These are phyloP conservation scores for Apiotrichum mycotoxinovorans DNA, from an alignment of 1,284 basidiomycete species.

Conservation along the genomic window DNA sequence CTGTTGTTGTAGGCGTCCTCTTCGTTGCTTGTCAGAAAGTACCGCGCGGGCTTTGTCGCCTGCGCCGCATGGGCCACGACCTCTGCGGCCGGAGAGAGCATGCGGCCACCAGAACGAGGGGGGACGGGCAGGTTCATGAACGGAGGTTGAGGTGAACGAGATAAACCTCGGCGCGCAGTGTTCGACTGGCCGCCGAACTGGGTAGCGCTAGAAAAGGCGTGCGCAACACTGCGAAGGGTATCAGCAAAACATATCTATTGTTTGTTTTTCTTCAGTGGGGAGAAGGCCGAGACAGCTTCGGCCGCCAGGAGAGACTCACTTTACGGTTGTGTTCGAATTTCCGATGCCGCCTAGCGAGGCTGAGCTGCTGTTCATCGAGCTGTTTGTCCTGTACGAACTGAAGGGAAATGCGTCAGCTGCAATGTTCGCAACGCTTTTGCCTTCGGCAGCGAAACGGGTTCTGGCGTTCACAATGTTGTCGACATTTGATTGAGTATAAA, in stretches of 20 bases:
- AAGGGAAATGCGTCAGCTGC: background rate
- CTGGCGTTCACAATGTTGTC: no score
- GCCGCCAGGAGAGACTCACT: slow-evolving; percentile 31
- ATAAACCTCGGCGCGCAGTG: background rate
- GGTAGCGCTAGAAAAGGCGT: background rate
- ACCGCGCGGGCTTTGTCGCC: slow-evolving; percentile 37
- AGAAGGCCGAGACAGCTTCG: background rate
- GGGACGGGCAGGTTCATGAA: background rate
- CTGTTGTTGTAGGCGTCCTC: slow-evolving; percentile 16
- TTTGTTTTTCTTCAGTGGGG: background rate
- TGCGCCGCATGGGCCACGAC: background rate
- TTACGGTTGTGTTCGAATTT: slow-evolving; percentile 38
- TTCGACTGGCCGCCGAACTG: background rate
- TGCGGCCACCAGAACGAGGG: background rate
- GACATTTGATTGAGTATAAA: no score
- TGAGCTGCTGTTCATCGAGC: background rate
- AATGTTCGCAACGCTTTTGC: background rate
- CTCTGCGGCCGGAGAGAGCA: background rate
- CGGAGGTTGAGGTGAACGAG: background rate
- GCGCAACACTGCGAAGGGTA: slow-evolving; percentile 1
- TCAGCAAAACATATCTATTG: background rate
- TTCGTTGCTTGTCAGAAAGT: slow-evolving; percentile 30
- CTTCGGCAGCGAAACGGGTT: no score
- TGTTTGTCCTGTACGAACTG: background rate
- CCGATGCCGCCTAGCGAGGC: slow-evolving; percentile 4